Evolutionary conservation across 192 early-diverging fungal genomes (phyloP).

Genomic region (Umbelopsis ramanniana): DNA sequence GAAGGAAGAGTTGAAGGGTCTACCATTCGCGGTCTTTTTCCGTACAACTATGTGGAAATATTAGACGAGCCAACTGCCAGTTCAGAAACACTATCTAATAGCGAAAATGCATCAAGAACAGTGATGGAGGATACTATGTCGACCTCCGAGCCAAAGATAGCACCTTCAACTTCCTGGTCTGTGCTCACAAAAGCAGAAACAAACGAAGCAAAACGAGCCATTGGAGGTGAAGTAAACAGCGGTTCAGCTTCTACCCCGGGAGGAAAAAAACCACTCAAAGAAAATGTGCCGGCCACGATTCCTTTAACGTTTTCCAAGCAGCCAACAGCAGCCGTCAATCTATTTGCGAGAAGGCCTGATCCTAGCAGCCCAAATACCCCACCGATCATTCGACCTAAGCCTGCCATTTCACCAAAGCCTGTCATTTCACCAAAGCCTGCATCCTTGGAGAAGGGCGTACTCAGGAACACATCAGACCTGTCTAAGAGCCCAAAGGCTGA

Average conservation of each 20-base stretch:
- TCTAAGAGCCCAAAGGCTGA: not conserved
- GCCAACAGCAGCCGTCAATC: not conserved
- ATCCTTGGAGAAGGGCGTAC: not conserved
- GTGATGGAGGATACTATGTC: not conserved
- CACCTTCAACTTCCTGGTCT: slow-evolving; percentile 15
- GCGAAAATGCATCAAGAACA: not conserved
- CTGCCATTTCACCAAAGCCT: not conserved
- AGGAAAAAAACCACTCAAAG: not conserved
- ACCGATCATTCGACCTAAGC: slow-evolving; percentile 1
- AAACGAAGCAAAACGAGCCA: not conserved
- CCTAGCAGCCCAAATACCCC: not conserved
- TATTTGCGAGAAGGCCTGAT: not conserved
- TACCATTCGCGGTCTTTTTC: slow-evolving; percentile 55
- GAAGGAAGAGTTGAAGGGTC: slow-evolving; percentile 53
- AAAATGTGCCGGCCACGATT: not conserved
- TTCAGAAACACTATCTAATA: not conserved
- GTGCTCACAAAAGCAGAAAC: slow-evolving; percentile 7
- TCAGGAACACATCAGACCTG: not conserved
- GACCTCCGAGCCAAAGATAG: slow-evolving; percentile 2
- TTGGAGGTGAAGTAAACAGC: not conserved
- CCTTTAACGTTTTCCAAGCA: not conserved
- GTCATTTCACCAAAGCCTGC: not conserved
- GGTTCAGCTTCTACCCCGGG: not conserved
- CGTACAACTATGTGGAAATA: slow-evolving; percentile 61
- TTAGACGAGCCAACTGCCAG: slow-evolving; percentile 20